A percentile compares a stretch with the other conserved stretches of the same genome.
Evolutionary conservation across 768 basidiomycete species (phyloP).

Genomic region (Lyophyllum semitale): DNA sequence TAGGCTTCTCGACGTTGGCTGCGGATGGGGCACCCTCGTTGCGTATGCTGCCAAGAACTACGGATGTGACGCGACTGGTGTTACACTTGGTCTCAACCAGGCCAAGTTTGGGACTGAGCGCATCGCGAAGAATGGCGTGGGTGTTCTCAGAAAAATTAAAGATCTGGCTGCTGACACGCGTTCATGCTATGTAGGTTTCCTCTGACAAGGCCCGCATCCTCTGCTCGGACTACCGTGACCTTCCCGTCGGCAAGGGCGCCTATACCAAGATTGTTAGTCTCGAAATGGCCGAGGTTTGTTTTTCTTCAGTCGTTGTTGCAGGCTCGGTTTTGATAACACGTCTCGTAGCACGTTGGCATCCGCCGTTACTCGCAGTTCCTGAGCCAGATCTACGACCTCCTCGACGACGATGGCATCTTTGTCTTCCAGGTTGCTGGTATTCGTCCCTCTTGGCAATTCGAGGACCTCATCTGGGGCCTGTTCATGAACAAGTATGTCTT

Average conservation of each 20-base stretch:
- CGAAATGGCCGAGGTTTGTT: constrained; percentile 93
- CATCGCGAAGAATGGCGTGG: constrained; percentile 76
- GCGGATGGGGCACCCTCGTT: constrained; percentile 95
- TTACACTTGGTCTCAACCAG: constrained; percentile 91
- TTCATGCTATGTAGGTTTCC: constrained; percentile 32
- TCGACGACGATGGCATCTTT: constrained; percentile 93
- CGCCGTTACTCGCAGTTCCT: constrained; percentile 90
- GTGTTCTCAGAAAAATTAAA: background rate
- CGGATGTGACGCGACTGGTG: constrained; percentile 93
- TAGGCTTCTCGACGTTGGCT: constrained; percentile 80
- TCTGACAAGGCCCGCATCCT: constrained; percentile 83
- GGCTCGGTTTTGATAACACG: too few relatives aligned
- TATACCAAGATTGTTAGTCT: constrained; percentile 95
- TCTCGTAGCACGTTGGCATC: constrained; percentile 86
- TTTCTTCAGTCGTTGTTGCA: too few relatives aligned
- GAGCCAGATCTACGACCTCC: constrained; percentile 86
- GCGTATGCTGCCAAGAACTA: constrained; percentile 98
- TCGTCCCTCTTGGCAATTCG: constrained; percentile 95
- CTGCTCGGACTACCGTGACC: constrained; percentile 91
- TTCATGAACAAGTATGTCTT: constrained; percentile 99
- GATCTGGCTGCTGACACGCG: background rate
- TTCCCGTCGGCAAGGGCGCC: constrained; percentile 70
- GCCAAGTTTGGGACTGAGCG: constrained; percentile 90
- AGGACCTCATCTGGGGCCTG: constrained; percentile 96
- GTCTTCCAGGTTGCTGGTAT: constrained; percentile 98